phyloP scores from a whole-genome alignment of 2,329 filamentous ascomycete genomes.

The Penicillium sp. region DNA sequence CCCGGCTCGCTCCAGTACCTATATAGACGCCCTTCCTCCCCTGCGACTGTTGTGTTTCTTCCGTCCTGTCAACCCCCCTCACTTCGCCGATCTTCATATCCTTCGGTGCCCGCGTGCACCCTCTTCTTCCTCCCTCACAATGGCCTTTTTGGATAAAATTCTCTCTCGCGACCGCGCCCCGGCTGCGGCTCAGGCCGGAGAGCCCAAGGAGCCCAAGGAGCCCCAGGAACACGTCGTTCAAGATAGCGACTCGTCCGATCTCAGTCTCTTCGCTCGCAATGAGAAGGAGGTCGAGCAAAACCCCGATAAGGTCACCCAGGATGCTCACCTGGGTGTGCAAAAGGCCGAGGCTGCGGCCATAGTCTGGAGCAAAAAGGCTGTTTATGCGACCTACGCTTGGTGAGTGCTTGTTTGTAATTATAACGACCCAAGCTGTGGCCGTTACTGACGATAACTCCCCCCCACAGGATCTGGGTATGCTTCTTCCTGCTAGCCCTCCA shows the following conservation, averaged over 20 bases:
- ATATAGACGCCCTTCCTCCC: not conserved
- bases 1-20: not conserved
- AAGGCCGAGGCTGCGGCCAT: slow-evolving; percentile 53
- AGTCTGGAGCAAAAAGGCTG: slow-evolving; percentile 50
- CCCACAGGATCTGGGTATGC: slow-evolving; percentile 51
- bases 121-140: not conserved
- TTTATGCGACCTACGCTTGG: slow-evolving; percentile 41
- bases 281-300: slow-evolving; percentile 34
- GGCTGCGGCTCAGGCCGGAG: not conserved
- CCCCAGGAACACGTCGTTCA: slow-evolving; percentile 14
- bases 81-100: not conserved
- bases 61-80: not conserved
- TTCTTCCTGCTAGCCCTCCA: slow-evolving; percentile 55
- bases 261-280: slow-evolving; percentile 34
- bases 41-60: not conserved
- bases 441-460: slow-evolving; percentile 20
- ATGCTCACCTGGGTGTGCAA: slow-evolving; percentile 49
- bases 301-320: slow-evolving; percentile 31
- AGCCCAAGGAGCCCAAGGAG: not conserved
- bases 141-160: slow-evolving; percentile 12
- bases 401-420: slow-evolving; percentile 19
- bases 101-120: not conserved
- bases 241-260: slow-evolving; percentile 24
- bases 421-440: not conserved
- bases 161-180: slow-evolving; percentile 4